A percentile compares a stretch with the other conserved stretches of the same genome.
phyloP scores from a whole-genome alignment of 768 basidiomycete species.

The Termitomyces sp. region DNA sequence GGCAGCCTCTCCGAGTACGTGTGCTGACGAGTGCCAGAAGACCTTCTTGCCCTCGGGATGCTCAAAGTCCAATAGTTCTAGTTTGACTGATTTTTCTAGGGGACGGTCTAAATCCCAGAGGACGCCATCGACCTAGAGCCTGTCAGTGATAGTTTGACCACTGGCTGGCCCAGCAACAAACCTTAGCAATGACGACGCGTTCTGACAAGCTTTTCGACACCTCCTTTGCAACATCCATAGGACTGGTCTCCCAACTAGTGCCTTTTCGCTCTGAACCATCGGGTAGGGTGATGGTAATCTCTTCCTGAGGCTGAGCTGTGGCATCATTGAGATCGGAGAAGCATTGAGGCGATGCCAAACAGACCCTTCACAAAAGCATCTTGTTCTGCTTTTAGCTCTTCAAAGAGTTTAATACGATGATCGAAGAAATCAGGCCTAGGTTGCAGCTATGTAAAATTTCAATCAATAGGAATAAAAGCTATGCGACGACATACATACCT shows the following conservation, averaged over 20 bases:
- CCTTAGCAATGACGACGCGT: slow-evolving; percentile 90
- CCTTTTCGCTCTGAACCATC: slow-evolving; percentile 84
- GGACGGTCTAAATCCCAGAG: slow-evolving; percentile 97
- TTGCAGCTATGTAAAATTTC: slow-evolving; percentile 48
- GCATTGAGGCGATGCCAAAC: neutral
- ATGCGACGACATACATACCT: slow-evolving; percentile 37
- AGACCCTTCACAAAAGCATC: slow-evolving; percentile 76
- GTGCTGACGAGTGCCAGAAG: slow-evolving; percentile 99
- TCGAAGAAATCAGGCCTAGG: slow-evolving; percentile 86
- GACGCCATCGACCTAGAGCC: slow-evolving; percentile 64
- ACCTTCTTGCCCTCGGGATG: slow-evolving; percentile 94
- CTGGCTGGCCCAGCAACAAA: slow-evolving; percentile 21
- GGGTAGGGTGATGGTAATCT: slow-evolving; percentile 78
- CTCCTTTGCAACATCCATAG: slow-evolving; percentile 85
- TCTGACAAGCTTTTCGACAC: slow-evolving; percentile 87
- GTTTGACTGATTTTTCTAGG: slow-evolving; percentile 75
- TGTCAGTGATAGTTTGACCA: slow-evolving; percentile 3
- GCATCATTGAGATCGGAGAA: neutral
- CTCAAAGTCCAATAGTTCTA: slow-evolving; percentile 91
- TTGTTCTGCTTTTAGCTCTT: slow-evolving; percentile 79
- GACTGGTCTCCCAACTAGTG: slow-evolving; percentile 92
- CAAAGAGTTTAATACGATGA: slow-evolving; percentile 86
- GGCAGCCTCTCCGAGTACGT: slow-evolving; percentile 94
- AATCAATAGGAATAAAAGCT: neutral
- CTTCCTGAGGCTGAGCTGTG: slow-evolving; percentile 73